A percentile compares a stretch with the other conserved stretches of the same genome.
These are phyloP conservation scores for Plasmopara viticola DNA, from an alignment of 352 stramenopile species.

Conservation along the genomic window DNA sequence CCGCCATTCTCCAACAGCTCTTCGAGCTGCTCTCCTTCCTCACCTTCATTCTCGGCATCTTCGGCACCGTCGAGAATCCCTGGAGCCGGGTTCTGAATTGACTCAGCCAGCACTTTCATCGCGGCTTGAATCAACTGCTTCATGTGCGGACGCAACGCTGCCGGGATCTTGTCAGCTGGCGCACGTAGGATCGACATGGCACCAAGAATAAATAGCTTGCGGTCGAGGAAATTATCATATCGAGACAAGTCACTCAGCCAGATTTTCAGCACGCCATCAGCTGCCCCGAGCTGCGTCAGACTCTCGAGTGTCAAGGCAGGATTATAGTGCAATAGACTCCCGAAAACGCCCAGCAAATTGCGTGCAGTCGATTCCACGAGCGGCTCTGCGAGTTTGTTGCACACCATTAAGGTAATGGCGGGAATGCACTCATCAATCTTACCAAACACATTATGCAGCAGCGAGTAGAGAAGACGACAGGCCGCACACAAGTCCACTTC, in stretches of 20 bases:
- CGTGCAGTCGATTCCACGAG: conserved; percentile 65
- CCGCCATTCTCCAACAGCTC: conserved; percentile 88
- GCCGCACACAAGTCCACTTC: conserved; percentile 71
- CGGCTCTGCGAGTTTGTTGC: conserved; percentile 46
- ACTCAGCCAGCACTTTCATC: conserved; percentile 80
- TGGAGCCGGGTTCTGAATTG: conserved; percentile 49
- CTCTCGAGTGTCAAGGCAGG: conserved; percentile 82
- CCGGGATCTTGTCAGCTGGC: conserved; percentile 71
- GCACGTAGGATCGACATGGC: conserved; percentile 89
- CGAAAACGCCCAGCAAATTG: conserved; percentile 87
- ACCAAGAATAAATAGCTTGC: conserved; percentile 91
- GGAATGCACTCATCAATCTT: conserved; percentile 75
- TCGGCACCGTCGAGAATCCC: conserved; percentile 64
- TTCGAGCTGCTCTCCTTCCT: conserved; percentile 61
- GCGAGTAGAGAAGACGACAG: conserved; percentile 68
- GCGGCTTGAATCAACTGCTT: conserved; percentile 81
- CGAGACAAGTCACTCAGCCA: conserved; percentile 86
- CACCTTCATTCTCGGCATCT: conserved; percentile 47
- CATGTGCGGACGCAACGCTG: conserved; percentile 81
- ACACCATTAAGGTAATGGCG: conserved; percentile 65
- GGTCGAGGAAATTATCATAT: conserved; percentile 80
- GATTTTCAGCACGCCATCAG: conserved; percentile 86
- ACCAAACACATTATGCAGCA: conserved; percentile 81
- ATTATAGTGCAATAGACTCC: conserved; percentile 93
- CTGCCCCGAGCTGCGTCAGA: conserved; percentile 83